Conservation (phyloP, 208 protist species). For the Crithidia bombi region DNA sequence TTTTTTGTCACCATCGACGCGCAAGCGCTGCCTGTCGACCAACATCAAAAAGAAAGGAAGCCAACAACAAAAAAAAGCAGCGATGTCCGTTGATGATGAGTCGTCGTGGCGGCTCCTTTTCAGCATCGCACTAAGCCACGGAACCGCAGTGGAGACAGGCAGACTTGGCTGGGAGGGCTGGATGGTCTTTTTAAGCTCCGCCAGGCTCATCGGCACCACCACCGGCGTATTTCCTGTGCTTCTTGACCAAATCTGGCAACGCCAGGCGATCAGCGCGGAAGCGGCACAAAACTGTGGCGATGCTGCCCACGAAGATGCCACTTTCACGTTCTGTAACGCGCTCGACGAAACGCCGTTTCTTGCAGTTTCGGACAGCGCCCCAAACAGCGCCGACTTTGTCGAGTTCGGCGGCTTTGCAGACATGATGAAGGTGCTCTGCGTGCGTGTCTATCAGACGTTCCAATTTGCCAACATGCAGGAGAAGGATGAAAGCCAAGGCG, state of each 20-base stretch:
- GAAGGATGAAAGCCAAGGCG: constrained; percentile 18
- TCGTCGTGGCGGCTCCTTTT: constrained; percentile 82
- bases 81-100: constrained; percentile 42
- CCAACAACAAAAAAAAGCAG: too few species aligned
- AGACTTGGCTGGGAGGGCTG: constrained; percentile 61
- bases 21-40: too few species aligned
- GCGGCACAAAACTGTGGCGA: not conserved
- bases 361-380: not conserved
- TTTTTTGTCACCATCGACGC: too few species aligned
- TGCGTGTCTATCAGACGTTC: constrained; percentile 80
- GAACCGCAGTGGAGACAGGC: constrained; percentile 44
- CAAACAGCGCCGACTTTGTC: constrained; percentile 26
- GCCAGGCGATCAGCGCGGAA: constrained; percentile 9
- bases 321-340: not conserved
- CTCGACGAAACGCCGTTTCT: not conserved
- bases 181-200: constrained; percentile 60
- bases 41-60: too few species aligned
- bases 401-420: constrained; percentile 80
- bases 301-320: not conserved
- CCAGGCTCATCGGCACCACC: constrained; percentile 57
- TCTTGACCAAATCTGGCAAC: constrained; percentile 74
- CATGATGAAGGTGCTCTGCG: constrained; percentile 87
- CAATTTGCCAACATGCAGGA: constrained; percentile 39
- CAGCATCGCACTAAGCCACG: constrained; percentile 86
- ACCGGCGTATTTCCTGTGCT: constrained; percentile 77